Conservation (phyloP, 257 asterid species). For the Ligustrum vulgare region DNA sequence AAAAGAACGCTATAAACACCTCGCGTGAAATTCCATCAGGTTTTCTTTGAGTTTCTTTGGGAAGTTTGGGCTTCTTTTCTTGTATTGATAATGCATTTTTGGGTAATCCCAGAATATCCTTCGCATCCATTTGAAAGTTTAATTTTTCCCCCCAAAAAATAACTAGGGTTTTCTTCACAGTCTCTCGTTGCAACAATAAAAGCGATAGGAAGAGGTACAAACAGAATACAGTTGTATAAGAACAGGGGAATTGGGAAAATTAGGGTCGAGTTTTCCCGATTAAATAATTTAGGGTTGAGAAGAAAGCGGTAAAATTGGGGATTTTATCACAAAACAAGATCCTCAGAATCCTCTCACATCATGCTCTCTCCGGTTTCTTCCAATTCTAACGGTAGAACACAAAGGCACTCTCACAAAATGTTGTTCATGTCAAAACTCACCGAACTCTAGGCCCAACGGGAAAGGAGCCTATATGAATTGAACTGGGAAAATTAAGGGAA, state of each 20-base stretch:
- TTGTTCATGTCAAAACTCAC: too few relatives aligned
- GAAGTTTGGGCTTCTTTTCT: slow-evolving; percentile 85
- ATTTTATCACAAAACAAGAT: slow-evolving; percentile 11
- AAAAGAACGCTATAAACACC: slow-evolving; percentile 33
- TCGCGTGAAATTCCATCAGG: slow-evolving; percentile 99
- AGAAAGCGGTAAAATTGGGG: slow-evolving; percentile 20
- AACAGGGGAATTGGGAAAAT: not conserved
- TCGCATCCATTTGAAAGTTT: slow-evolving; percentile 70
- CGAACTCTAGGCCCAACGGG: too few relatives aligned
- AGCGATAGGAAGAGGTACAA: not conserved
- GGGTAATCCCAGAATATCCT: slow-evolving; percentile 91
- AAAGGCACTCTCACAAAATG: not conserved
- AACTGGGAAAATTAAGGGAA: too few relatives aligned
- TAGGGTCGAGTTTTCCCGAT: slow-evolving; percentile 9
- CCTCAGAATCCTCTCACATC: not conserved
- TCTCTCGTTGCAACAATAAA: not conserved
- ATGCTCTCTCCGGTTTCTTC: not conserved
- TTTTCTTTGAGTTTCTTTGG: slow-evolving; percentile 92
- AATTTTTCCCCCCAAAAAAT: not conserved
- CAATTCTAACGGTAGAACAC: not conserved
- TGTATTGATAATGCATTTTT: slow-evolving; percentile 50
- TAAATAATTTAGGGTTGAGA: slow-evolving; percentile 27
- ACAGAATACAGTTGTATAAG: not conserved
- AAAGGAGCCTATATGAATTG: too few relatives aligned
- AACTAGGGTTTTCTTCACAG: slow-evolving; percentile 21